Percentiles rank a stretch among this genome's conserved stretches.
Evolutionary conservation across 2,329 filamentous ascomycete species (phyloP).

Genomic region (Lachnellula suecica): DNA sequence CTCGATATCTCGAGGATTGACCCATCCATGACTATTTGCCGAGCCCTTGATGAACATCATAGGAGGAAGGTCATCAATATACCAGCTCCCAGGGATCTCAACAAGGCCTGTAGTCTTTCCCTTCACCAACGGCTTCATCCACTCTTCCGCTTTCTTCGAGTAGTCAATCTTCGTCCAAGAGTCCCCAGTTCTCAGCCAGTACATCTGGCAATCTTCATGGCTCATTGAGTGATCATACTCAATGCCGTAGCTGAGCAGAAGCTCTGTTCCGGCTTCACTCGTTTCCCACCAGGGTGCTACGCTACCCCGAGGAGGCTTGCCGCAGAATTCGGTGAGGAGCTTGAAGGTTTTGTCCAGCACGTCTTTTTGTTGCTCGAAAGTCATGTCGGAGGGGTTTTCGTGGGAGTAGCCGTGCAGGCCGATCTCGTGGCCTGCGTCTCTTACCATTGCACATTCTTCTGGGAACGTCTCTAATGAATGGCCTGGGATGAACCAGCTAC

Average conservation of each 20-base stretch:
- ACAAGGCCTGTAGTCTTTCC: constrained; percentile 62
- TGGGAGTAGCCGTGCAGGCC: constrained; percentile 73
- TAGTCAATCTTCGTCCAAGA: constrained; percentile 70
- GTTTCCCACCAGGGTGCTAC: constrained; percentile 79
- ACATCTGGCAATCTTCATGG: constrained; percentile 64
- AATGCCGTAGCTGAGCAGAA: constrained; percentile 65
- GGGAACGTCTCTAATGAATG: constrained; percentile 66
- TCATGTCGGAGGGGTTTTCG: constrained; percentile 72
- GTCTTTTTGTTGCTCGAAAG: constrained; percentile 70
- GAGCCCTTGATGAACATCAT: constrained; percentile 73
- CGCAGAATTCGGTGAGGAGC: constrained; percentile 68
- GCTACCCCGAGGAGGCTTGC: constrained; percentile 69
- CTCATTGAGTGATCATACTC: constrained; percentile 70
- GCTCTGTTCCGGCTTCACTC: constrained; percentile 63
- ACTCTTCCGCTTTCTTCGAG: constrained; percentile 56
- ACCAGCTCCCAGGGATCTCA: constrained; percentile 65
- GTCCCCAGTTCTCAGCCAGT: constrained; percentile 63
- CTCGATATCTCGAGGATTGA: constrained; percentile 57
- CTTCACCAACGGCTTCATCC: constrained; percentile 65
- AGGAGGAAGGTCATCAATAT: constrained; percentile 61
- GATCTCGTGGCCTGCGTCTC: constrained; percentile 63
- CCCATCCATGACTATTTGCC: constrained; percentile 61
- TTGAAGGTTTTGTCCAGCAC: constrained; percentile 74
- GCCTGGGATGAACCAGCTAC: constrained; percentile 50
- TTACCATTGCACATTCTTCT: constrained; percentile 60